Conservation (phyloP, 2,329 filamentous ascomycete species). For the Talaromyces sp. region DNA sequence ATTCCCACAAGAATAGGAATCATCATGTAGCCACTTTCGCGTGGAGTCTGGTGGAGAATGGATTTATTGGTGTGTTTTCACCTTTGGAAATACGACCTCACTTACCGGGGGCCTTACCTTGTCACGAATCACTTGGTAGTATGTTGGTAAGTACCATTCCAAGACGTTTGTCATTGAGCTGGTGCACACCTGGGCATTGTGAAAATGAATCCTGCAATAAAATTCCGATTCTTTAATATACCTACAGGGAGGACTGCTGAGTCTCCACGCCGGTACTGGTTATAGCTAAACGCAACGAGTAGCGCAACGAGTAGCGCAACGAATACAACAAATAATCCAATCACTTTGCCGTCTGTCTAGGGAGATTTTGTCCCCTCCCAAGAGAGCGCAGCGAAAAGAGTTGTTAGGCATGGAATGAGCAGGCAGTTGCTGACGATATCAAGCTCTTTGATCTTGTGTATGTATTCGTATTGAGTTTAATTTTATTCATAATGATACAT, state of each 20-base stretch:
- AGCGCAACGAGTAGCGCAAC: conserved; percentile 34
- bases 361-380: conserved; percentile 42
- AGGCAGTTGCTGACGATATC: conserved; percentile 37
- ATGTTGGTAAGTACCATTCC: conserved; percentile 37
- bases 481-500: too few relatives aligned
- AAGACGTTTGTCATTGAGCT: conserved; percentile 28
- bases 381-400: conserved; percentile 32
- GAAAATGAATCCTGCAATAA: conserved; percentile 27
- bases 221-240: conserved; percentile 33
- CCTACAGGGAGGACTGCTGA: conserved; percentile 36
- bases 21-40: conserved; percentile 31
- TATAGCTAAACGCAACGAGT: conserved; percentile 31
- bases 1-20: conserved; percentile 29
- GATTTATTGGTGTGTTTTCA: conserved; percentile 2
- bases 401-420: conserved; percentile 35
- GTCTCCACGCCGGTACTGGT: conserved; percentile 35
- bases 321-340: conserved; percentile 36
- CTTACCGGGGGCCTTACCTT: conserved; percentile 14
- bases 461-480: too few relatives aligned
- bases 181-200: conserved; percentile 21
- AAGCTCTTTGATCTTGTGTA: conserved; percentile 31
- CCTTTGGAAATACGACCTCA: neutral
- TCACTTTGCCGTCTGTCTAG: conserved; percentile 37
- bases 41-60: conserved; percentile 14
- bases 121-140: conserved; percentile 36